Evolutionary conservation across 352 stramenopile species (phyloP).

Genomic region (Pythium volutum): DNA sequence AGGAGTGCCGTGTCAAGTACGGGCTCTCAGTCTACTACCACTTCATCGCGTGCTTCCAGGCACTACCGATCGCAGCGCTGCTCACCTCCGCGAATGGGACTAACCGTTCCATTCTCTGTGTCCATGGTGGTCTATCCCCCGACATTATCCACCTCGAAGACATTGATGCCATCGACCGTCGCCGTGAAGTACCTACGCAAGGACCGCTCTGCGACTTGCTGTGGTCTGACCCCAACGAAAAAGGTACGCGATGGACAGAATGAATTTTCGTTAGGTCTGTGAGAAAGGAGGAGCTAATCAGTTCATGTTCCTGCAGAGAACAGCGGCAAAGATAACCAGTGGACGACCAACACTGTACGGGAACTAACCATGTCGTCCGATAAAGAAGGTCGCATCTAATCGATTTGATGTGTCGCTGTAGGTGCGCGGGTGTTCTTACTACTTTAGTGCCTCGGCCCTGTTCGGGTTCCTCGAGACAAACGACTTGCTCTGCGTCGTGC

Average conservation of each 20-base stretch:
- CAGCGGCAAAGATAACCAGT: constrained; percentile 17
- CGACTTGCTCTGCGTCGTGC: constrained; percentile 62
- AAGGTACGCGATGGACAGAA: constrained; percentile 13
- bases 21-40: constrained; percentile 78
- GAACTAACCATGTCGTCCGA: not conserved
- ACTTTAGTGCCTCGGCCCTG: constrained; percentile 82
- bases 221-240: constrained; percentile 54
- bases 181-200: constrained; percentile 52
- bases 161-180: constrained; percentile 60
- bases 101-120: constrained; percentile 54
- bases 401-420: constrained; percentile 6
- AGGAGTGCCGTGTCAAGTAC: constrained; percentile 80
- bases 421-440: constrained; percentile 78
- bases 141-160: constrained; percentile 44
- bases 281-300: not conserved
- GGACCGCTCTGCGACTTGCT: constrained; percentile 72
- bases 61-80: constrained; percentile 60
- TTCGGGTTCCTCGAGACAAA: constrained; percentile 75
- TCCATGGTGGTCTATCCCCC: constrained; percentile 71
- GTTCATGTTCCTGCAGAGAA: constrained; percentile 3
- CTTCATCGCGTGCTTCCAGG: constrained; percentile 78
- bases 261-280: not conserved
- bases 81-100: constrained; percentile 30
- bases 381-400: not conserved
- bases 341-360: constrained; percentile 36